A percentile compares a stretch with the other conserved stretches of the same genome.
Conservation (phyloP, 1,139 yeast species). For the Protomyces arabidopsidicola region DNA sequence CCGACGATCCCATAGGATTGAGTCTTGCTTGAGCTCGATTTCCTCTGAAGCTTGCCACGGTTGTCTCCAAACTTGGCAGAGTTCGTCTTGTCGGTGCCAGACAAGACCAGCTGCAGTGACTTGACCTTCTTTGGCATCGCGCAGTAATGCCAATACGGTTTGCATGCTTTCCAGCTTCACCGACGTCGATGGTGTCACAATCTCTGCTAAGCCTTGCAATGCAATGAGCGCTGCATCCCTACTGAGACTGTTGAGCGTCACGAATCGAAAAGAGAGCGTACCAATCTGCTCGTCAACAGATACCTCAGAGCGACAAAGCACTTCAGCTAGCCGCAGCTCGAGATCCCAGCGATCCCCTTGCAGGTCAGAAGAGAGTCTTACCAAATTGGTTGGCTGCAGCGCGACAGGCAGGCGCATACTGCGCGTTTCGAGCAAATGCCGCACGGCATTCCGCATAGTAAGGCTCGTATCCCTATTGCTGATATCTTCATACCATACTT, state of each 20-base stretch:
- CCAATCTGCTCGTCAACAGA: not conserved
- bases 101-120: slow-evolving; percentile 11
- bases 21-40: not conserved
- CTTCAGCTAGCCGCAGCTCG: not conserved
- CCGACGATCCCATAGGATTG: slow-evolving; percentile 6
- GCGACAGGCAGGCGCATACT: slow-evolving; percentile 32
- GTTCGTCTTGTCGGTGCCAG: not conserved
- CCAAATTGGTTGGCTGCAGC: slow-evolving; percentile 25
- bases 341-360: not conserved
- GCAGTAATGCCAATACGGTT: not conserved
- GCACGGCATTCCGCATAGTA: slow-evolving; percentile 53
- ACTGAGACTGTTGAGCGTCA: not conserved
- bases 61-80: slow-evolving; percentile 2
- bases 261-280: not conserved
- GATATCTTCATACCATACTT: slow-evolving; percentile 65
- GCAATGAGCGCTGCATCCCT: not conserved
- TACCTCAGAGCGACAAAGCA: not conserved
- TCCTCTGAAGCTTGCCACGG: not conserved
- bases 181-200: not conserved
- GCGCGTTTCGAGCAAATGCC: slow-evolving; percentile 33
- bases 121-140: not conserved
- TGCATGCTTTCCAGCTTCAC: not conserved
- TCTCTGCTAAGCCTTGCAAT: not conserved
- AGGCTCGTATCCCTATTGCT: slow-evolving; percentile 55
- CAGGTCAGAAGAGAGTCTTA: not conserved